A percentile compares a stretch with the other conserved stretches of the same genome.
These are phyloP conservation scores for Skeletonema potamos DNA, from an alignment of 108 stramenopile genomes.

Conservation along the genomic window DNA sequence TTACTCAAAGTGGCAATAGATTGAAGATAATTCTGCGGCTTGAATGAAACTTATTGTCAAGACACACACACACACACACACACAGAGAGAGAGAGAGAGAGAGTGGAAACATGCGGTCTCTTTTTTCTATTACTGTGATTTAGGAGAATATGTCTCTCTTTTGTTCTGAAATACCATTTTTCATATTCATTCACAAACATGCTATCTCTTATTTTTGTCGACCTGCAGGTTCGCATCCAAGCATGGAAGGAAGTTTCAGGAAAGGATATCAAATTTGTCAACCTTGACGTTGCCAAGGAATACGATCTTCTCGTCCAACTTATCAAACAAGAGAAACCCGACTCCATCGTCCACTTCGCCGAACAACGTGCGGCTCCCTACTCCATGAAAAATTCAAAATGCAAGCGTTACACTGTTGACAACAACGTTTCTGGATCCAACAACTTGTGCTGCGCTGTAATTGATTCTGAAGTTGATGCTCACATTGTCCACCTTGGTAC, in stretches of 20 bases:
- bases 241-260: conserved; percentile 96
- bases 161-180: background rate
- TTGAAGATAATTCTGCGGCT: conserved; percentile 49
- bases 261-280: conserved; percentile 89
- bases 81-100: background rate
- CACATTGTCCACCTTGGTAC: conserved; percentile 99
- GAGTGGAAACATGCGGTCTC: background rate
- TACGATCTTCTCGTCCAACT: conserved; percentile 93
- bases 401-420: conserved; percentile 97
- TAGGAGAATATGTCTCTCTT: background rate
- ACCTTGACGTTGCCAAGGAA: conserved; percentile 94
- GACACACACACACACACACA: background rate
- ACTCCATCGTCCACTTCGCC: conserved; percentile 96
- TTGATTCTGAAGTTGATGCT: conserved; percentile 92
- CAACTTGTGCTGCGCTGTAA: conserved; percentile 96
- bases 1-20: background rate
- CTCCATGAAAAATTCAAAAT: conserved; percentile 92
- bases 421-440: conserved; percentile 97
- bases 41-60: conserved; percentile 32
- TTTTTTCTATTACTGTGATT: background rate
- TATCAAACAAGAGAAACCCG: conserved; percentile 91
- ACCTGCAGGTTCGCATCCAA: conserved; percentile 65
- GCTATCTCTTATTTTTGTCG: background rate
- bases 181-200: conserved; percentile 1
- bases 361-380: conserved; percentile 99